phyloP scores from a whole-genome alignment of 2,329 filamentous ascomycete species.

The Cercospora sp. region DNA sequence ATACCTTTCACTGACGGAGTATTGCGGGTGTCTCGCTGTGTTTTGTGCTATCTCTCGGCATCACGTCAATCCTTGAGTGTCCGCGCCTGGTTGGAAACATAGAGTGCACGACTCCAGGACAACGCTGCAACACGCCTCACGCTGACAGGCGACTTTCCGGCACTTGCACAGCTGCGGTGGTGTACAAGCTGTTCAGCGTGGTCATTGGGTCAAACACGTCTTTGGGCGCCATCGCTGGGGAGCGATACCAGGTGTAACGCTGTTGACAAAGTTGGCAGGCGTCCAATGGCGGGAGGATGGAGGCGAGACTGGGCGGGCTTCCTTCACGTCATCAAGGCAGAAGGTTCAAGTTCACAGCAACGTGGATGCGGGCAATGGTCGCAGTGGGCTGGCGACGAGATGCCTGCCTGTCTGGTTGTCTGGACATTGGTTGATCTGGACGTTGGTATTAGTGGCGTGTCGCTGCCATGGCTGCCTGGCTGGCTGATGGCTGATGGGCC shows the following conservation, averaged over 20 bases:
- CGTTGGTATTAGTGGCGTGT: neutral
- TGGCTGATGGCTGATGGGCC: neutral
- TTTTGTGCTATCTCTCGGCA: neutral
- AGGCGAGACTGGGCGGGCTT: neutral
- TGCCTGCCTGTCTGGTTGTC: neutral
- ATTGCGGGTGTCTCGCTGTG: neutral
- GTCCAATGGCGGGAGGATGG: neutral
- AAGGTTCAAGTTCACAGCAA: no score
- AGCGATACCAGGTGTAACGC: neutral
- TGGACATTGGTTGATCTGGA: neutral
- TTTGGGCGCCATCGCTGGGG: neutral
- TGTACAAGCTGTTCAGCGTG: neutral
- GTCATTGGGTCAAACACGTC: neutral
- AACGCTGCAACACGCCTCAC: neutral
- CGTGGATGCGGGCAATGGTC: neutral
- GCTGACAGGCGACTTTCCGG: neutral
- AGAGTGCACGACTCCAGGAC: neutral
- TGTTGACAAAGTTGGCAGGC: neutral
- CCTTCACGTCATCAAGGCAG: neutral
- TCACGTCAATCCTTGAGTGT: neutral
- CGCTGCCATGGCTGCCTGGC: neutral
- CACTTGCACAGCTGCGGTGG: neutral
- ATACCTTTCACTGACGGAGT: neutral
- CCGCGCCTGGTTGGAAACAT: neutral
- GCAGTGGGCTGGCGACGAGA: neutral